phyloP scores from a whole-genome alignment of 2,329 filamentous ascomycete genomes.

The Ilyonectria robusta region DNA sequence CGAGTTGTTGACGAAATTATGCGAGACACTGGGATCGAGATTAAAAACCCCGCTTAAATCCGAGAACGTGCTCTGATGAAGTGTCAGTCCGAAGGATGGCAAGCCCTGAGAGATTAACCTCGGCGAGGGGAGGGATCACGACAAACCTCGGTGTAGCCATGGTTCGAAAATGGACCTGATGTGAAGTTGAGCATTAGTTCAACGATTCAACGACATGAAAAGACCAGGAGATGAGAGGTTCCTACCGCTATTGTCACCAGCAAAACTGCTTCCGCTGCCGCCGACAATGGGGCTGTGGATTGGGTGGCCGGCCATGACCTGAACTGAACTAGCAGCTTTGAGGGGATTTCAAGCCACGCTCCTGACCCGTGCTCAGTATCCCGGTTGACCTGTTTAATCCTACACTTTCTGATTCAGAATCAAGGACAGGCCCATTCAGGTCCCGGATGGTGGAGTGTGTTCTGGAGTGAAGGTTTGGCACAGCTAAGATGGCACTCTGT shows the following conservation, averaged over 20 bases:
- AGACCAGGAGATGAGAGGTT: not conserved
- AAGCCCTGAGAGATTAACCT: not conserved
- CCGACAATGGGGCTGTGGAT: not conserved
- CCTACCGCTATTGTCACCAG: not conserved
- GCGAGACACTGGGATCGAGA: slow-evolving; percentile 2
- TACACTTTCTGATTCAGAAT: not conserved
- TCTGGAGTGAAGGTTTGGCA: not conserved
- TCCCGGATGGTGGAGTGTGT: not conserved
- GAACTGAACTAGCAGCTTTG: not conserved
- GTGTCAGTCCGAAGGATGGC: not conserved
- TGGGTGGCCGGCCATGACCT: not conserved
- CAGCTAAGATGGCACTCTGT: not conserved
- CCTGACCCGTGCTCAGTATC: not conserved
- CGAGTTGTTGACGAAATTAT: slow-evolving; percentile 39
- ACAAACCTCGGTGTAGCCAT: not conserved
- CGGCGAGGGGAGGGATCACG: not conserved
- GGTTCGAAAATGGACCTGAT: not conserved
- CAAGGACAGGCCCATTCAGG: not conserved
- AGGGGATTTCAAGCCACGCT: not conserved
- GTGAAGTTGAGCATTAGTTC: not conserved
- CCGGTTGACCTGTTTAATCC: not conserved
- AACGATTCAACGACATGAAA: not conserved
- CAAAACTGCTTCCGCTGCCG: not conserved
- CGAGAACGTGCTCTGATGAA: not conserved
- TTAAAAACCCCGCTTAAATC: not conserved